Evolutionary conservation across 768 basidiomycete species (phyloP), one percentile per base, ranked within the genome.

Genomic region (Cyathus striatus): DNA sequence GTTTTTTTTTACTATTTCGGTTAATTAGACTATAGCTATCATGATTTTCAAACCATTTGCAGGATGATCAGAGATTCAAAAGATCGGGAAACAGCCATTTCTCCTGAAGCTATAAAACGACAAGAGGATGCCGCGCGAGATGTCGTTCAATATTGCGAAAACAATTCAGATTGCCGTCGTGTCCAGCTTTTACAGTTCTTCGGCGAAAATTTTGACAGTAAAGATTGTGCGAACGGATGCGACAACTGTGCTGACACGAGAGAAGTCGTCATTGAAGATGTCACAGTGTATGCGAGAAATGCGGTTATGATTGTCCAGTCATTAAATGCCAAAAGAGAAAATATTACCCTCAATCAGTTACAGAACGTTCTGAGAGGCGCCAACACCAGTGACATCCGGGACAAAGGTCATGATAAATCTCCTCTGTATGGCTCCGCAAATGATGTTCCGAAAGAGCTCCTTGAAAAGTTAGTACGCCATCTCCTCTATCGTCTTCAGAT

Each of bases 181-280:
- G 72, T 78, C 4, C 88, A 90, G 51, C 69, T 97, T n/a, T 76
- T 99, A 14, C 73, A 76, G n/a, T 89, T 90, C 61, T 98, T 96
- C 52, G 81, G 79, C 48, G 90, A 99, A 58, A 66, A 68, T 6
- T 97, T 97, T 62, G 75, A 84, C 46, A 65, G 73, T 23, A 64
- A 58, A 20, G 50, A 78, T 13, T 99, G 96, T 56, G 61, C 75
- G 26, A 66, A 70, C 30, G 71, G 74, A 3, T 99, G 96, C 60
- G 89, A 98, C 60, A 93, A 90, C 49, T 99, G 96, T 57, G 63
- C 74, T 33, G 67, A 75, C 40, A 66, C 68, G 23, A 65, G 69
- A 13, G 68, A 64, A 6, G 52, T 72, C 4, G 55, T 72, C 14
- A 65, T 63, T 9, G 62, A 71, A 27, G 82, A 96, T 55, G 72